Base-by-base conservation (phyloP, 805 yeast species). In the Priceomyces fermenticarens region DNA sequence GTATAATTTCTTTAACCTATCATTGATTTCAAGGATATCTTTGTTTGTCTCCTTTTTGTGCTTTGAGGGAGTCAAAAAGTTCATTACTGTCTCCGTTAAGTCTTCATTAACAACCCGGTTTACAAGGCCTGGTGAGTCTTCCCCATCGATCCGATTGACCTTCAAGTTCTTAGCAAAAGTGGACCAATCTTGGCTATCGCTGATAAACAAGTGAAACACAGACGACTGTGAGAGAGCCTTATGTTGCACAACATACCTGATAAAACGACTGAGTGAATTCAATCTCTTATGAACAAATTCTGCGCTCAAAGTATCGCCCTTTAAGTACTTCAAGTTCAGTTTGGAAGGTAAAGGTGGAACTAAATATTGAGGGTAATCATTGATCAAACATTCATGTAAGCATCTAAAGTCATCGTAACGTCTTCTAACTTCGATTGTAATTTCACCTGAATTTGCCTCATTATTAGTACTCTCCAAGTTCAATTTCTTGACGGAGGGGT, bases 271-370 rank as follows among this genome's bases (percentile, higher is more conserved):
- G 33, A 91, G 69, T 3, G 97, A 86, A 35, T 82, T 80, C 3
- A 95, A 83, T 51, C 99, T 70, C 58, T 87, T 86, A 45, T 74
- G 70, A 0, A 96, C 91, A 61, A 93, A 93, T 43, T 86, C 89
- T 10, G 78, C 72, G 20, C 91, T 81, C 58, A 91, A 91, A 30
- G 98, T 73, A 53, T 91, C 97, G 9, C 99, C 98, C 30, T 95
- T 89, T 39, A 91, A 74, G 62, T 93, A 91, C 59, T 91, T 96
- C 52, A 91, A 71, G 45, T 95, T 78, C 66, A 86, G 87, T 61
- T 89, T 90, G 46, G 91, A 95, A 0, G 99, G 99, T 40, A 91
- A 71, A 10, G 98, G 97, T 1, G 99, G 99, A 0, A 91, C 79
- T 10, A 93, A 78, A 44, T 87, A 73, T 3, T 93, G 85, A 0